Evolutionary conservation across 164 flowering plant genomes (phyloP).

Genomic region (Echeveria elegans): DNA sequence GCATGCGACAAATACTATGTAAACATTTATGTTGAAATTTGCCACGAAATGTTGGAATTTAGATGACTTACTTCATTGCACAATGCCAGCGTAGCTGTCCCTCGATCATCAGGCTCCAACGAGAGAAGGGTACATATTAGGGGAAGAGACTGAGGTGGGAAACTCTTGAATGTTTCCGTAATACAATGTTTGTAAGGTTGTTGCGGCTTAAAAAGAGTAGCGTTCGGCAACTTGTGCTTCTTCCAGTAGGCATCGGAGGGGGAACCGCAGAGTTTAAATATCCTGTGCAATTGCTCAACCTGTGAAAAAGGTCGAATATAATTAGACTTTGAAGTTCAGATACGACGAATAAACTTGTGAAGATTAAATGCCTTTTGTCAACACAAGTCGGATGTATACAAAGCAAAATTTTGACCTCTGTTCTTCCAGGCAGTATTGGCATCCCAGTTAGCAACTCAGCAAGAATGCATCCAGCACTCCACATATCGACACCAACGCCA

Average conservation of each 20-base stretch:
- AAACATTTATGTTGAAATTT: too few relatives aligned
- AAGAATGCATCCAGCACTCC: neutral
- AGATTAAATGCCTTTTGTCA: neutral
- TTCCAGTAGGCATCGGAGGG: slow-evolving; percentile 92
- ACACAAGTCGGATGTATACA: neutral
- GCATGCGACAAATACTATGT: too few relatives aligned
- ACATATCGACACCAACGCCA: neutral
- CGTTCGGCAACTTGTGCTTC: slow-evolving; percentile 71
- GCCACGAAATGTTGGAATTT: too few relatives aligned
- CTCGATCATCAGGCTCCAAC: neutral
- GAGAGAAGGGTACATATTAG: neutral
- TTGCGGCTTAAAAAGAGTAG: slow-evolving; percentile 79
- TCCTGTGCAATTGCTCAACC: slow-evolving; percentile 59
- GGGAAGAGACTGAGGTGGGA: neutral
- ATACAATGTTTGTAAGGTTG: slow-evolving; percentile 30
- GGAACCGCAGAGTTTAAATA: slow-evolving; percentile 62
- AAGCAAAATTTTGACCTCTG: neutral
- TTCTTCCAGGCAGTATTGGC: neutral
- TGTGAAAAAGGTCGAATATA: slow-evolving; percentile 11
- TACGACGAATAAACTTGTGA: too few relatives aligned
- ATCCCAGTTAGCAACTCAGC: neutral
- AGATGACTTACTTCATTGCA: neutral
- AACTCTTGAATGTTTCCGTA: neutral
- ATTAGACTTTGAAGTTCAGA: neutral
- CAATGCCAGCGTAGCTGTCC: neutral